Evolutionary conservation across 2,329 filamentous ascomycete species (phyloP).

Genomic region (Epichloe sibirici): DNA sequence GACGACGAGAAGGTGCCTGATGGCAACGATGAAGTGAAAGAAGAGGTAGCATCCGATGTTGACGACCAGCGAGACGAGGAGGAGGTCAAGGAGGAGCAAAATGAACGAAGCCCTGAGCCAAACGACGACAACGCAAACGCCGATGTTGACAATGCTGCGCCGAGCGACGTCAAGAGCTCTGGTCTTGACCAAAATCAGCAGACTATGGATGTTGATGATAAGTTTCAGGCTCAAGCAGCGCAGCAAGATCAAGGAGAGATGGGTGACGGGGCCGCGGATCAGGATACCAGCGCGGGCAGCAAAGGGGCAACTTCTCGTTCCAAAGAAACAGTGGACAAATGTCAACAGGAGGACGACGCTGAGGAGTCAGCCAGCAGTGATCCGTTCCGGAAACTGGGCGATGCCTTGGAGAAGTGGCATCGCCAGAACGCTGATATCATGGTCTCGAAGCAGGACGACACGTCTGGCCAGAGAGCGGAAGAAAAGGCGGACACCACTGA

Average conservation of each 20-base stretch:
- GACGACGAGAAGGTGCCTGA: slow-evolving; percentile 32
- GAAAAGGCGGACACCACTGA: slow-evolving; percentile 47
- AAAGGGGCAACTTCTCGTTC: slow-evolving; percentile 42
- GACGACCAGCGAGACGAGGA: slow-evolving; percentile 5
- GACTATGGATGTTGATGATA: slow-evolving; percentile 48
- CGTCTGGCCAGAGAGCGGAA: slow-evolving; percentile 22
- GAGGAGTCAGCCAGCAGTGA: slow-evolving; percentile 39
- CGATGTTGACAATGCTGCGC: slow-evolving; percentile 48
- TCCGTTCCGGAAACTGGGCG: slow-evolving; percentile 88
- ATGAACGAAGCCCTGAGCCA: slow-evolving; percentile 21
- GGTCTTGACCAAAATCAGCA: slow-evolving; percentile 55
- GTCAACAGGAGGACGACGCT: slow-evolving; percentile 32
- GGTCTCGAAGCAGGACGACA: slow-evolving; percentile 31
- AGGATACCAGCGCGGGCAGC: slow-evolving; percentile 50
- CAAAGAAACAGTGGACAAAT: slow-evolving; percentile 35
- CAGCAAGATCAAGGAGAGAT: slow-evolving; percentile 55
- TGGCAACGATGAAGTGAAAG: slow-evolving; percentile 41
- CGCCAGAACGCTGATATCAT: slow-evolving; percentile 74
- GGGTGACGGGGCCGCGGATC: slow-evolving; percentile 51
- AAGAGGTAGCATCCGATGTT: slow-evolving; percentile 26
- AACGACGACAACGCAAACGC: slow-evolving; percentile 36
- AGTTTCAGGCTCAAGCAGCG: slow-evolving; percentile 45
- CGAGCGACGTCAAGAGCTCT: slow-evolving; percentile 50
- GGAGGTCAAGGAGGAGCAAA: slow-evolving; percentile 23
- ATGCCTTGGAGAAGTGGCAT: slow-evolving; percentile 88